Evolutionary conservation across 2,329 filamentous ascomycete species (phyloP).

Genomic region (Botryosphaeria agaves): DNA sequence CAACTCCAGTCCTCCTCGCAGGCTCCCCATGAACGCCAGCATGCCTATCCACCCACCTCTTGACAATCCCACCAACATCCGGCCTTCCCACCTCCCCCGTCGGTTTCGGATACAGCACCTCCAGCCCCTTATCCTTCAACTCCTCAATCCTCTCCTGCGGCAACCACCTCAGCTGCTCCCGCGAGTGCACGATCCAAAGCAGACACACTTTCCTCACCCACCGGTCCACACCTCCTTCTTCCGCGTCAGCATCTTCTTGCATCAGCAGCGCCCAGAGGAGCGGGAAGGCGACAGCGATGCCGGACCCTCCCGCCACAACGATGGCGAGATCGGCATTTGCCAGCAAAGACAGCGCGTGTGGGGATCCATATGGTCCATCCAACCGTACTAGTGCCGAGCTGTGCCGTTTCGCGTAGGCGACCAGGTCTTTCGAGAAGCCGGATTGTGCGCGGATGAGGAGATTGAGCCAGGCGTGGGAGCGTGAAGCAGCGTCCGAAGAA

Average conservation of each 20-base stretch:
- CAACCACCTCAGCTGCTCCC: constrained; percentile 37
- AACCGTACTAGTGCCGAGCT: constrained; percentile 30
- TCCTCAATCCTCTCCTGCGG: constrained; percentile 31
- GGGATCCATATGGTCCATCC: constrained; percentile 49
- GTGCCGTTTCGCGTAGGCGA: constrained; percentile 31
- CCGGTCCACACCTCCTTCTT: not conserved
- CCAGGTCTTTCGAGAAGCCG: constrained; percentile 41
- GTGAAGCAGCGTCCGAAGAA: constrained; percentile 1
- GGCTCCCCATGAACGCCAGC: constrained; percentile 6
- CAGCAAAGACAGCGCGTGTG: constrained; percentile 36
- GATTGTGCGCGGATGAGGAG: constrained; percentile 42
- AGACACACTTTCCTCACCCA: constrained; percentile 26
- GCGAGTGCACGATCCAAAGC: constrained; percentile 41
- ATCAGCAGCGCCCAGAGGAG: constrained; percentile 35
- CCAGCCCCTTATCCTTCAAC: constrained; percentile 30
- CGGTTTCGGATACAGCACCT: constrained; percentile 36
- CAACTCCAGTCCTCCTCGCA: constrained; percentile 30
- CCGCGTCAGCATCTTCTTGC: constrained; percentile 1
- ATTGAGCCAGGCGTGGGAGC: constrained; percentile 32
- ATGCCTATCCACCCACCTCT: constrained; percentile 17
- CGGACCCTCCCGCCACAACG: constrained; percentile 45
- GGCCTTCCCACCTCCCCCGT: constrained; percentile 37
- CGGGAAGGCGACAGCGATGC: constrained; percentile 47
- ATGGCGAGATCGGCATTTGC: constrained; percentile 31
- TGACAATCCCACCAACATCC: constrained; percentile 29